phyloP scores from a whole-genome alignment of 1,139 yeast species.

The Tardiomyces digboiensis region DNA sequence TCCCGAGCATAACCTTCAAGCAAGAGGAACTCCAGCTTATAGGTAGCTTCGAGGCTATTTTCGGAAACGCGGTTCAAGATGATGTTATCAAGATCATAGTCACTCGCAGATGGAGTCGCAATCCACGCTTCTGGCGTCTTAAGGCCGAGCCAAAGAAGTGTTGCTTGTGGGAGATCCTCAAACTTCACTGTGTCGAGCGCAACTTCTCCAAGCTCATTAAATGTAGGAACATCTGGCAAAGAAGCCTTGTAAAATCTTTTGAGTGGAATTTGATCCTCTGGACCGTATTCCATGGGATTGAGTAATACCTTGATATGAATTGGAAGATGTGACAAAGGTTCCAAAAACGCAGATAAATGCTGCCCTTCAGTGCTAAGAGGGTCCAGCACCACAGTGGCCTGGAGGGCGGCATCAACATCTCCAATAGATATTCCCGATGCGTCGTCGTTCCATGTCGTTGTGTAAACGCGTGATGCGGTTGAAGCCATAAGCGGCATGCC shows the following conservation, averaged over 20 bases:
- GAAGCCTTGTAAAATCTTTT: conserved; percentile 51
- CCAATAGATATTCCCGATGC: conserved; percentile 16
- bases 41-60: conserved; percentile 30
- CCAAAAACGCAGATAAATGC: conserved; percentile 41
- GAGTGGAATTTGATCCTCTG: conserved; percentile 34
- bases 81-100: conserved; percentile 55
- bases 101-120: conserved; percentile 38
- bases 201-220: conserved; percentile 32
- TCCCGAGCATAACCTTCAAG: conserved; percentile 68
- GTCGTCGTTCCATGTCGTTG: conserved; percentile 11
- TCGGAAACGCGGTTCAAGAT: conserved; percentile 30
- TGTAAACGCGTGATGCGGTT: conserved; percentile 11
- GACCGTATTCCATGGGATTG: conserved; percentile 41
- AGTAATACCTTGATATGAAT: conserved; percentile 42
- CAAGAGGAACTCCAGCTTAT: conserved; percentile 40
- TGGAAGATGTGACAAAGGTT: conserved; percentile 32
- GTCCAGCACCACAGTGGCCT: conserved; percentile 53
- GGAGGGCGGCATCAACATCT: conserved; percentile 20
- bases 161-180: conserved; percentile 37
- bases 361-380: conserved; percentile 69
- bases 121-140: conserved; percentile 65
- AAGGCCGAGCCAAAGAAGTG: conserved; percentile 46
- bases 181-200: conserved; percentile 24
- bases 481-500: too few relatives aligned
- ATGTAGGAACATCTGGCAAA: conserved; percentile 33